Evolutionary conservation across 208 protist genomes (phyloP).

Genomic region (Leishmania major): DNA sequence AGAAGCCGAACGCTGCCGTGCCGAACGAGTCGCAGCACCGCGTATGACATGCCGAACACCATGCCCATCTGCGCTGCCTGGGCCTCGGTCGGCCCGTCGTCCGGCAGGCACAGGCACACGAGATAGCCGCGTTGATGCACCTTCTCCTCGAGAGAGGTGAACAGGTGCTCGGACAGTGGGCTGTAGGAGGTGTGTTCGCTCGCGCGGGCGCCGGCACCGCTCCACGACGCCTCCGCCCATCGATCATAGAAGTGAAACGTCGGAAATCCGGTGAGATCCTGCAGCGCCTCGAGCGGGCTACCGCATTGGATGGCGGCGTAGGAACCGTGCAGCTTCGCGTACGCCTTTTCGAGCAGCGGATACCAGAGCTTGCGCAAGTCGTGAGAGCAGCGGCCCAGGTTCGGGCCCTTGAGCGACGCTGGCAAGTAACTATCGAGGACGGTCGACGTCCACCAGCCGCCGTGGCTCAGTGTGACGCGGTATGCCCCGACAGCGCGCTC

Average conservation of each 20-base stretch:
- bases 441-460: conserved; percentile 57
- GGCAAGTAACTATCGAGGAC: conserved; percentile 67
- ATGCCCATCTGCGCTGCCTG: conserved; percentile 29
- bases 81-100: conserved; percentile 28
- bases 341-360: conserved; percentile 84
- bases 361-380: conserved; percentile 77
- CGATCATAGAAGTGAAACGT: conserved; percentile 51
- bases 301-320: conserved; percentile 72
- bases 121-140: conserved; percentile 31
- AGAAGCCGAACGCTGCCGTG: conserved; percentile 32
- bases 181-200: background rate
- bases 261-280: conserved; percentile 63
- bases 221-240: conserved; percentile 29
- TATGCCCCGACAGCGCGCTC: conserved; percentile 41
- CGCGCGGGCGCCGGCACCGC: background rate
- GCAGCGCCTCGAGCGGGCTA: conserved; percentile 56
- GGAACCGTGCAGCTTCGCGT: conserved; percentile 81
- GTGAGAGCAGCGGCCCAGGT: conserved; percentile 36
- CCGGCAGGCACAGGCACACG: conserved; percentile 45
- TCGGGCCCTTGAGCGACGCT: conserved; percentile 29
- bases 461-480: conserved; percentile 42
- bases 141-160: conserved; percentile 19
- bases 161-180: conserved; percentile 32
- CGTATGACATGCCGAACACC: conserved; percentile 49
- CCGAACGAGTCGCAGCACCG: conserved; percentile 34